Conservation (phyloP, 768 basidiomycete species). For the Tylopilus felleus region DNA sequence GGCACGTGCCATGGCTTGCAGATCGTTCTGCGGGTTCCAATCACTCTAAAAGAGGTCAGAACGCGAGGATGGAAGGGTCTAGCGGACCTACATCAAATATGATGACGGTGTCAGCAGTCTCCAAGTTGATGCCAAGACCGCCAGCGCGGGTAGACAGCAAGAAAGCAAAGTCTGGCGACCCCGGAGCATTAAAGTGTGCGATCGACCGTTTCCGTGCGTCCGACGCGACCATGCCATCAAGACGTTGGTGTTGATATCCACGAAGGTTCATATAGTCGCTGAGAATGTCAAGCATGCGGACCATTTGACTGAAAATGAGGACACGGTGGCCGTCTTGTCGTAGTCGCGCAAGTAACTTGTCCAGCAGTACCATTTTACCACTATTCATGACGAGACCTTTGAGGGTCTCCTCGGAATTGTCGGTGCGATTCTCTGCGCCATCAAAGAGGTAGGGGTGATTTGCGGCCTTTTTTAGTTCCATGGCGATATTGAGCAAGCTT, state of each 20-base stretch:
- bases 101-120: slow-evolving; percentile 98
- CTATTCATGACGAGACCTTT: slow-evolving; percentile 98
- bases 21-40: slow-evolving; percentile 98
- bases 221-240: slow-evolving; percentile 94
- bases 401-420: slow-evolving; percentile 75
- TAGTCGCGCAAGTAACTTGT: slow-evolving; percentile 90
- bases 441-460: slow-evolving; percentile 99
- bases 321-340: slow-evolving; percentile 94
- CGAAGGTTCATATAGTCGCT: slow-evolving; percentile 93
- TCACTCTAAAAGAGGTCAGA: slow-evolving; percentile 64
- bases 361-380: slow-evolving; percentile 96
- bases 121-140: slow-evolving; percentile 96
- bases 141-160: slow-evolving; percentile 95
- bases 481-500: slow-evolving; percentile 95
- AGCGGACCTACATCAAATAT: slow-evolving; percentile 84
- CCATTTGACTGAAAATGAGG: slow-evolving; percentile 99
- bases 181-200: slow-evolving; percentile 92
- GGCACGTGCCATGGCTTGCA: slow-evolving; percentile 99
- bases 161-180: slow-evolving; percentile 95
- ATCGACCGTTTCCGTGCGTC: slow-evolving; percentile 94
- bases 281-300: slow-evolving; percentile 96
- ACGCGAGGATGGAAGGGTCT: neutral
- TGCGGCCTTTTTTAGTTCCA: slow-evolving; percentile 98
- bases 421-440: slow-evolving; percentile 73
- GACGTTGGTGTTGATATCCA: slow-evolving; percentile 87